phyloP scores from a whole-genome alignment of 2,329 filamentous ascomycete genomes.

The Fusarium oxysporum region DNA sequence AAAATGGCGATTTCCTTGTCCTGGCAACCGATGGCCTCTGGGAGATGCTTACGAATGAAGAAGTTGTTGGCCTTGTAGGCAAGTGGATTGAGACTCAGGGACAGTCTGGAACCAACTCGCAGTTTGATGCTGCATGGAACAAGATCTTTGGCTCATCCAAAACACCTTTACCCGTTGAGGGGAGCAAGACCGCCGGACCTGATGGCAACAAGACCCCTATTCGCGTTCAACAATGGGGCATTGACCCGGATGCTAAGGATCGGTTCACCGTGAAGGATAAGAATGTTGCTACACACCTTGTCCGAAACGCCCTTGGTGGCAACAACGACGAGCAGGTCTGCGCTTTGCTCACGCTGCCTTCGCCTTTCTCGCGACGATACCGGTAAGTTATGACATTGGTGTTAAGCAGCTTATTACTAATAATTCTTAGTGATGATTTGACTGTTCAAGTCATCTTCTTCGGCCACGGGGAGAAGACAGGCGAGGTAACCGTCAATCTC shows the following conservation, averaged over 20 bases:
- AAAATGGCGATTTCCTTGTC: conserved; percentile 93
- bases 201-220: conserved; percentile 89
- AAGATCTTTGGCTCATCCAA: conserved; percentile 66
- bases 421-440: conserved; percentile 79
- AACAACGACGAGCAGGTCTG: conserved; percentile 94
- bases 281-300: conserved; percentile 95
- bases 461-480: conserved; percentile 80
- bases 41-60: conserved; percentile 99
- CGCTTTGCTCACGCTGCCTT: conserved; percentile 88
- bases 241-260: conserved; percentile 76
- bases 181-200: conserved; percentile 57
- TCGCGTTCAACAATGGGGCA: conserved; percentile 90
- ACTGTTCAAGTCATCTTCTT: conserved; percentile 99
- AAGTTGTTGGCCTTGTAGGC: conserved; percentile 94
- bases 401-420: neutral
- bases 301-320: conserved; percentile 93
- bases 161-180: conserved; percentile 80
- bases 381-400: conserved; percentile 63
- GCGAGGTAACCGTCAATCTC: conserved; percentile 83
- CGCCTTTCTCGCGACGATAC: conserved; percentile 91
- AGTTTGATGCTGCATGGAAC: conserved; percentile 77
- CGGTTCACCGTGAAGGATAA: conserved; percentile 96
- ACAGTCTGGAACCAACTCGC: conserved; percentile 64
- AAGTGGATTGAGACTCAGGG: conserved; percentile 92
- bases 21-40: conserved; percentile 97